Evolutionary conservation across 805 yeast species (phyloP).

Genomic region (Metschnikowia kunwiensis): DNA sequence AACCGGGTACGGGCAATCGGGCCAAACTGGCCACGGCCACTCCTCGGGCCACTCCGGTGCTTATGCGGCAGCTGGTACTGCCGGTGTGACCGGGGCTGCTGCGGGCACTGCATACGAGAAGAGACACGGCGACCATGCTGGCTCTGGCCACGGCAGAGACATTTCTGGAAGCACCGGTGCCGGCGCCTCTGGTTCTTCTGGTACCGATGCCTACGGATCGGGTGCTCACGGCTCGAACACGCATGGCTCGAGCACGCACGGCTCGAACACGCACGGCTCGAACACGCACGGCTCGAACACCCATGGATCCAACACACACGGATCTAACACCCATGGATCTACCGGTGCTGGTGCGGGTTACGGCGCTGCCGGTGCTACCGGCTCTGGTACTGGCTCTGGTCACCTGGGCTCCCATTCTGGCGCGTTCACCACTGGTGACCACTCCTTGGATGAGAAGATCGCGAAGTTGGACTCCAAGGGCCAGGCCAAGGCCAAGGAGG

Average conservation of each 20-base stretch:
- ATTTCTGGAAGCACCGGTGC: constrained; percentile 6
- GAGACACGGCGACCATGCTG: constrained; percentile 9
- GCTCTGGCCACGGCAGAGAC: constrained; percentile 2
- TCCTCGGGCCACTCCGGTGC: constrained; percentile 9
- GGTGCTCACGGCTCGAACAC: no score
- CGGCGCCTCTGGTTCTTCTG: no score
- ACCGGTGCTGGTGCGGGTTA: not conserved
- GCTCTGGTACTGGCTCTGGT: constrained; percentile 3
- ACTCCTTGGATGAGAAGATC: constrained; percentile 34
- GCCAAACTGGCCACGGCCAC: constrained; percentile 8
- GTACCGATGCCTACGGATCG: no score
- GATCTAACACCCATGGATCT: not conserved
- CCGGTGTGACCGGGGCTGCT: constrained; percentile 13
- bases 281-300: not conserved
- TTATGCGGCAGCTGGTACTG: constrained; percentile 17
- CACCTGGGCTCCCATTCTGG: constrained; percentile 1
- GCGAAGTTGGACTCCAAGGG: constrained; percentile 31
- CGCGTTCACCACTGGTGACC: constrained; percentile 36
- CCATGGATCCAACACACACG: constrained; percentile 1
- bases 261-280: not conserved
- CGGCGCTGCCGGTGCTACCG: constrained; percentile 5
- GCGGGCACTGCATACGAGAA: constrained; percentile 16
- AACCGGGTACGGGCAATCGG: not conserved
- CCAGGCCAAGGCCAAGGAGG: constrained; percentile 39
- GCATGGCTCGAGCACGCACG: constrained; percentile 1